These are phyloP conservation scores for Hypsizygus marmoreus DNA, from an alignment of 768 basidiomycete genomes.

Conservation along the genomic window DNA sequence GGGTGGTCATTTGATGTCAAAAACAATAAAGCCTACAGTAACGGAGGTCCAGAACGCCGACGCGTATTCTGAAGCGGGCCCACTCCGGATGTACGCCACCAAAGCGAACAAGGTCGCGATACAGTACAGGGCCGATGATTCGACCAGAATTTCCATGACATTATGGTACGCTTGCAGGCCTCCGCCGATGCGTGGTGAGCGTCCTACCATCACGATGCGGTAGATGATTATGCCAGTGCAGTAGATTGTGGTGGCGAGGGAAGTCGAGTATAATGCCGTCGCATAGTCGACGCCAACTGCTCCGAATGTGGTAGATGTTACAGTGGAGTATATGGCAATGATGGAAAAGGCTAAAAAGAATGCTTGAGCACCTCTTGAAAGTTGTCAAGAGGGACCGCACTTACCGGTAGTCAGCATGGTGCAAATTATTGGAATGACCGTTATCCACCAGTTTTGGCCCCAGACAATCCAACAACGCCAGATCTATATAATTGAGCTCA, in stretches of 20 bases:
- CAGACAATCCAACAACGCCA: constrained; percentile 19
- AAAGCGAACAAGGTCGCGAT: constrained; percentile 19
- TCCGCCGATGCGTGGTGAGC: neutral
- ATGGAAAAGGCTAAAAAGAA: constrained; percentile 13
- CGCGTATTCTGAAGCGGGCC: constrained; percentile 18
- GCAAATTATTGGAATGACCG: constrained; percentile 10
- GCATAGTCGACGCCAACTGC: constrained; percentile 17
- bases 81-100: constrained; percentile 14
- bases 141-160: constrained; percentile 18
- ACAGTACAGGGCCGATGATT: constrained; percentile 17
- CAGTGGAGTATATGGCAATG: constrained; percentile 15
- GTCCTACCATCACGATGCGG: constrained; percentile 10
- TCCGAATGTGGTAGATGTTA: constrained; percentile 14
- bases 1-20: neutral
- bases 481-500: constrained; percentile 4
- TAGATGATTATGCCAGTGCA: constrained; percentile 17
- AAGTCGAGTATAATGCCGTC: constrained; percentile 17
- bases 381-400: neutral
- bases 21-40: constrained; percentile 8
- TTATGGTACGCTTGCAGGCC: constrained; percentile 16
- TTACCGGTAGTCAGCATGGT: constrained; percentile 15
- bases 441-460: constrained; percentile 13
- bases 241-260: constrained; percentile 16
- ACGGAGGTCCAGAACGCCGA: constrained; percentile 19
- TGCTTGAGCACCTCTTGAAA: neutral